Base-by-base conservation (phyloP, 2,329 filamentous ascomycete genomes). In the Parafenestella ontariensis region DNA sequence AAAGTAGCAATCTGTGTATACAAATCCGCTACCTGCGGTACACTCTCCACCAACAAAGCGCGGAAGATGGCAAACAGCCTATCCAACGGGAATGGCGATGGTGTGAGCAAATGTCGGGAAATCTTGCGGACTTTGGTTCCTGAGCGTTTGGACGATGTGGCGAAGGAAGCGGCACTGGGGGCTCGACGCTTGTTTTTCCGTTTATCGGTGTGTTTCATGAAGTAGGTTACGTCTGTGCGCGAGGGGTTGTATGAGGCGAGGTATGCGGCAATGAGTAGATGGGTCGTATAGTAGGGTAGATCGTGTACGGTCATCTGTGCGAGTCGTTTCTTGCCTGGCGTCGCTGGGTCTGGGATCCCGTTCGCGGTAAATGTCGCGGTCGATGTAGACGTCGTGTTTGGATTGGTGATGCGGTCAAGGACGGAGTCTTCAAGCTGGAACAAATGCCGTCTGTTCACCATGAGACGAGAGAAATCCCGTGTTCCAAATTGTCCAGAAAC, bases 381-480 rank as follows among this genome's bases (percentile, higher is more conserved):
- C 40, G 48, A 36, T 13, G 49, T 49, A 5, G 51, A 29, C 8
- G 43, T 20, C 1, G 43, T 36, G 1, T 53, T 33, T 9, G 44
- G 18, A 3, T 62, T 39, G 11, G 75, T 65, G 57, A 92, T 85
- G 48, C 83, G 83, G 2, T 89, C 88, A 33, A 90, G 83, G 3
- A 94, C 81, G 0, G 88, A 79, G n/a, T 79, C 76, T 68, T 93
- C 90, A 64, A 90, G 85, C 65, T 92, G 89, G 70, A 94, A 90
- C 29, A 91, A 81, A 0, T 82, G 79, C 15, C 89, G 82, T 23
- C 87, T 85, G 1, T 87, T 85, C 44, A 94, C 87, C 51, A 98
- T 83, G 7, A 99, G 81, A 58, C 90, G 89, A 13, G 90, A 88
- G 76, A 97, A 97, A 68, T 97, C 92, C 65, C 89, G 88, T 9